Base-by-base conservation (phyloP, 176 grass and related monocot genomes). In the Alopecurus myosuroides region DNA sequence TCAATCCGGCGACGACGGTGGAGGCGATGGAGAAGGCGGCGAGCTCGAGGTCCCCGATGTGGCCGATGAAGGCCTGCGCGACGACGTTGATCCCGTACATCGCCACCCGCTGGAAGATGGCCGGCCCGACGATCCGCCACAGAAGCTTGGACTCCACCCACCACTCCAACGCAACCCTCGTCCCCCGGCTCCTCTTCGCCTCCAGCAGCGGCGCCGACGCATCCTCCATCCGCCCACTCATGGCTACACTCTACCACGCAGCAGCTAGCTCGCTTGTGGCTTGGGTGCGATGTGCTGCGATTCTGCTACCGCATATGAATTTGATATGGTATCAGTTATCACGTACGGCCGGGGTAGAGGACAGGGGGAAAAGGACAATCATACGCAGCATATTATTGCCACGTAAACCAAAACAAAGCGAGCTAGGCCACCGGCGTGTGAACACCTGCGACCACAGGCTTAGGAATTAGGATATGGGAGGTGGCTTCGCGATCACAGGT, bases 71-170 rank as follows among this genome's bases (percentile, higher is more conserved):
- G 62, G 90, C 88, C 63, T 95, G 90, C 19, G 90, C 78, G 36
- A 96, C 82, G 39, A 89, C 86, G 70, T 64, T 81, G 71, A 85
- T 62, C 41, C 86, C 64, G 80, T 76, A 93, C 13, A 89, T 62
- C 45, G 78, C 83, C 55, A 96, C 70, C 55, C 91, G 69, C 74
- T 82, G 82, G 65, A 96, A 56, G 79, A 96, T 96, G 29, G 91
- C 84, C 19, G 94, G 91, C 13, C 91, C 94, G 0, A 87, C 94
- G 79, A 96, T 83, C 72, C 86, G 90, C 94, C 62, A 76, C 67
- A 74, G 44, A 25, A 48, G 71, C 71, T 74, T 74, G 4, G 26
- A 74, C 71, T 74, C 71, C 7, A 31, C 71, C 71, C 71, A 74
- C 79, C 85, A 85, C 78, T 80, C 81, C 64, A 5, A 29, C 73